Evolutionary conservation across 1,139 yeast species (phyloP).

Genomic region (Blastobotrys proliferans): DNA sequence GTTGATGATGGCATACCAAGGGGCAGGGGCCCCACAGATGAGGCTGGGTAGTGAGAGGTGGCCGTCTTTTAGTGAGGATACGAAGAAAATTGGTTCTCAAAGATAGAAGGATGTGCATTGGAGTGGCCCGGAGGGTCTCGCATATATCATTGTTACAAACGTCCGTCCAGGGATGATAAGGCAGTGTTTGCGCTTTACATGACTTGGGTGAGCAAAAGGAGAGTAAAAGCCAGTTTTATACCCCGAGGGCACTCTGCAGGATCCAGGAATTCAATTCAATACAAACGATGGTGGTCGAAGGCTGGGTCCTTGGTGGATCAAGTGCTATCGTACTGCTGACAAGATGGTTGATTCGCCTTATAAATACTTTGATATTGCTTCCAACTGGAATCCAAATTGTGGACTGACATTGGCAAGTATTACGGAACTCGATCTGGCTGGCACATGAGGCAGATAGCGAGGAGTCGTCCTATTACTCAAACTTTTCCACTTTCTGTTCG

Average conservation of each 20-base stretch:
- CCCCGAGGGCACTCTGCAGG: constrained; percentile 8
- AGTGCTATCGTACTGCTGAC: constrained; percentile 2
- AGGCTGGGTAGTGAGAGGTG: neutral
- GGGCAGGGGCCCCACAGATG: too few species aligned
- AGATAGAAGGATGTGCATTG: neutral
- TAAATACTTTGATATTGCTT: constrained; percentile 4
- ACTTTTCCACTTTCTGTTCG: constrained; percentile 8
- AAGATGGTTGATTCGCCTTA: constrained; percentile 5
- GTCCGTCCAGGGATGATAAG: constrained; percentile 5
- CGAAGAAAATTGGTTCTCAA: neutral
- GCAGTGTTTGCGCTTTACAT: constrained; percentile 10
- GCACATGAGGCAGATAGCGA: constrained; percentile 7
- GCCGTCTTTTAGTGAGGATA: neutral
- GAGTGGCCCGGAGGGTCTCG: neutral
- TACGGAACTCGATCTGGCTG: constrained; percentile 2
- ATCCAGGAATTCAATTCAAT: constrained; percentile 5
- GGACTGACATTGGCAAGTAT: constrained; percentile 6
- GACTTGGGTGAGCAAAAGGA: constrained; percentile 1
- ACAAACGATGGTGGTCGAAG: constrained; percentile 2
- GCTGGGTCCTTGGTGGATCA: constrained; percentile 13
- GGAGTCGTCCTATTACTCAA: constrained; percentile 9
- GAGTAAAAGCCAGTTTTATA: constrained; percentile 2
- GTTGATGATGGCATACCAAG: too few species aligned
- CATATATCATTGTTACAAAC: constrained; percentile 3
- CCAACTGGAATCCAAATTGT: constrained; percentile 2